Evolutionary conservation across 768 basidiomycete species (phyloP).

Genomic region (Boletus fagicola): DNA sequence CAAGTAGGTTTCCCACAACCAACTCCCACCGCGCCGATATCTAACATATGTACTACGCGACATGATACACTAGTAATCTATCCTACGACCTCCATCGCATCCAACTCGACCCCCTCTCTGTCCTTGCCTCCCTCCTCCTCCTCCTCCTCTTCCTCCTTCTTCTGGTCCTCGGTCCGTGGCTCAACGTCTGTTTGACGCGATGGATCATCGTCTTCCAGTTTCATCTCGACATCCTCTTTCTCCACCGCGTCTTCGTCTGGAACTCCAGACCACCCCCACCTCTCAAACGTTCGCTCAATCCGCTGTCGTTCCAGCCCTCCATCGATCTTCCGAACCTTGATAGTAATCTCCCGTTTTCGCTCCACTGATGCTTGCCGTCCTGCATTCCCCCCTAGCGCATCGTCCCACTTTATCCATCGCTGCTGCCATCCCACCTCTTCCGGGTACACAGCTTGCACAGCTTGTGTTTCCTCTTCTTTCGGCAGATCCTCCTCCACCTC

Average conservation of each 20-base stretch:
- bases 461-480: conserved; percentile 40
- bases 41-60: background rate
- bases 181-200: conserved; percentile 8
- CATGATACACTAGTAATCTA: conserved; percentile 11
- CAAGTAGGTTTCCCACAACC: conserved; percentile 17
- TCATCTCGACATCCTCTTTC: conserved; percentile 33
- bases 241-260: conserved; percentile 3
- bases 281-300: conserved; percentile 65
- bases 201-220: conserved; percentile 18
- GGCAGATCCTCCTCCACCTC: conserved; percentile 47
- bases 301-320: conserved; percentile 67
- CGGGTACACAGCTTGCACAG: conserved; percentile 40
- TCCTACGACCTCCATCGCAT: conserved; percentile 19
- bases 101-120: background rate
- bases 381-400: conserved; percentile 30
- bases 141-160: conserved; percentile 3
- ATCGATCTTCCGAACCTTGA: conserved; percentile 56
- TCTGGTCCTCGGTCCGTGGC: conserved; percentile 1
- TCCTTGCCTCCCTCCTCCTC: conserved; percentile 5
- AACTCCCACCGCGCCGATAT: background rate
- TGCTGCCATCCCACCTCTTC: conserved; percentile 44
- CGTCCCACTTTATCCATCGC: conserved; percentile 40
- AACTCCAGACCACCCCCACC: conserved; percentile 55
- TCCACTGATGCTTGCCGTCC: conserved; percentile 40
- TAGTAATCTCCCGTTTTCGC: conserved; percentile 46